A percentile compares a stretch with the other conserved stretches of the same genome.
Conservation (phyloP, 805 yeast species). For the Kurtzmaniella cleridarum region DNA sequence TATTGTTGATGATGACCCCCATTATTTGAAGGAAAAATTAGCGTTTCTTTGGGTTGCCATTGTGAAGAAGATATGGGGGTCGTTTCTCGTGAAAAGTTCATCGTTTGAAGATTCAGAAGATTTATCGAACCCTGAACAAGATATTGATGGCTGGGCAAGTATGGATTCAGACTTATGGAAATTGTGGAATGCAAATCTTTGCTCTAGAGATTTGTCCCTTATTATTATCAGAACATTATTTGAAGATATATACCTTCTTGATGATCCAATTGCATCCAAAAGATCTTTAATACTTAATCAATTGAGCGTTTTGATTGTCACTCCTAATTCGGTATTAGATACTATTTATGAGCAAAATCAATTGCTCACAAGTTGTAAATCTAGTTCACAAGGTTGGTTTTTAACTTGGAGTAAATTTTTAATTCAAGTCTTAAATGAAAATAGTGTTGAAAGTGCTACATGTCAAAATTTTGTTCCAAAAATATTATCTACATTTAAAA, state of each 20-base stretch:
- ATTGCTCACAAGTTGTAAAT: constrained; percentile 58
- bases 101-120: constrained; percentile 17
- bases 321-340: constrained; percentile 62
- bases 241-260: constrained; percentile 88
- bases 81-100: constrained; percentile 41
- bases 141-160: constrained; percentile 69
- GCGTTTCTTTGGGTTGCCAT: constrained; percentile 89
- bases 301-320: constrained; percentile 75
- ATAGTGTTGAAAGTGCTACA: constrained; percentile 19
- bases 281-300: constrained; percentile 75
- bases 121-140: constrained; percentile 37
- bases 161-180: constrained; percentile 77
- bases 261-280: constrained; percentile 84
- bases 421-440: constrained; percentile 26
- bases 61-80: constrained; percentile 91
- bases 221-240: constrained; percentile 80
- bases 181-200: constrained; percentile 63
- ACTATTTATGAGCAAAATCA: constrained; percentile 61
- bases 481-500: constrained; percentile 75
- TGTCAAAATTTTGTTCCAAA: constrained; percentile 52
- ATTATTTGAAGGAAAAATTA: constrained; percentile 81
- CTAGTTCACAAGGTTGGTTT: constrained; percentile 83
- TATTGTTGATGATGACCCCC: constrained; percentile 67
- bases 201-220: constrained; percentile 70
- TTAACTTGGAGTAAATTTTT: constrained; percentile 53